Conservation (phyloP, 2,329 filamentous ascomycete species). For the Gyromitra esculenta region DNA sequence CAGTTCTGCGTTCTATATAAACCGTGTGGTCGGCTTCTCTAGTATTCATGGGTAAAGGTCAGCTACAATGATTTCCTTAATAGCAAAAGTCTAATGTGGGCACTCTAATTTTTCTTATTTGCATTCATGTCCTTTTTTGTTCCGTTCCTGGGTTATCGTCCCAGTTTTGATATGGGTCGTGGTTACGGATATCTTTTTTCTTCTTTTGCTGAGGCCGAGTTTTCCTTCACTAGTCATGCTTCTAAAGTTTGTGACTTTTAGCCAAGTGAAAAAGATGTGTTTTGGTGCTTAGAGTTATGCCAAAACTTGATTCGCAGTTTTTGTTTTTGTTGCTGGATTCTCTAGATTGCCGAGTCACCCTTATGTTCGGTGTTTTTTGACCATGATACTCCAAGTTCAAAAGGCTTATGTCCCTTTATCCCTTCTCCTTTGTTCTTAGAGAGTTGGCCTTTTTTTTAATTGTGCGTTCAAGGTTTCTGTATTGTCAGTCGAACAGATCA, state of each 20-base stretch:
- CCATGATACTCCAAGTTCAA: conserved; percentile 25
- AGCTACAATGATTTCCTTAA: conserved; percentile 30
- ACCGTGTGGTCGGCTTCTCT: conserved; percentile 16
- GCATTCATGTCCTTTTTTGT: neutral
- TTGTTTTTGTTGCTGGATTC: conserved; percentile 20
- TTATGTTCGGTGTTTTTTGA: conserved; percentile 25
- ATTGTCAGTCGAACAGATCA: conserved; percentile 39
- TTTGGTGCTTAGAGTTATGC: conserved; percentile 17
- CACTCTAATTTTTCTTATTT: conserved; percentile 19
- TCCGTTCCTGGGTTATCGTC: conserved; percentile 34
- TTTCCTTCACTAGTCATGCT: conserved; percentile 7
- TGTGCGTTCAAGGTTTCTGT: conserved; percentile 21
- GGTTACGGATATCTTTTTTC: conserved; percentile 15
- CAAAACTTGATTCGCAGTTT: conserved; percentile 5
- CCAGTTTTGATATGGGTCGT: conserved; percentile 34
- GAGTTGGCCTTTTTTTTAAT: conserved; percentile 8
- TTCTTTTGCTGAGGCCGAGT: conserved; percentile 26
- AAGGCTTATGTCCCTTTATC: conserved; percentile 10
- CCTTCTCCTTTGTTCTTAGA: conserved; percentile 19
- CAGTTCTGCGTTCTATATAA: conserved; percentile 20
- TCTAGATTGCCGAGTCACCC: conserved; percentile 16
- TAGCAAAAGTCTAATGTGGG: conserved; percentile 11
- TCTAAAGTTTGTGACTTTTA: conserved; percentile 28
- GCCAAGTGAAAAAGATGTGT: conserved; percentile 19
- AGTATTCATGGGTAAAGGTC: conserved; percentile 30